Base-by-base conservation (phyloP, 805 yeast species). In the Candida sanyiensis region DNA sequence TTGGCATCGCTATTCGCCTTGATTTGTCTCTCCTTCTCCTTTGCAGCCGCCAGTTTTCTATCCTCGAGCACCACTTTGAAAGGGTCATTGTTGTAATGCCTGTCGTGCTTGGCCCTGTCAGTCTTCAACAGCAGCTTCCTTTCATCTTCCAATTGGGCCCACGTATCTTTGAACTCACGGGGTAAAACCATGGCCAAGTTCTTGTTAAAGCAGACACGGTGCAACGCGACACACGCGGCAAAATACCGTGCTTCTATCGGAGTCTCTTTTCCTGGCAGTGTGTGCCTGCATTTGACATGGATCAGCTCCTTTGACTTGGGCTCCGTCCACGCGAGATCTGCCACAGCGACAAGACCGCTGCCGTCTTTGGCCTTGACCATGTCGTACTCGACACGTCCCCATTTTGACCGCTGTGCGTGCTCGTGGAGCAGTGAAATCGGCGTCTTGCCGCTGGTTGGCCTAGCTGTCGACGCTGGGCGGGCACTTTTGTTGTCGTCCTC, bases 141-240 rank as follows among this genome's bases (percentile, higher is more conserved):
- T 42, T 70, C 74, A 6, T 64, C 68, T 39, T 85, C 95, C 42
- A 90, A 62, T 16, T 73, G 76, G 17, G 68, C 59, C 97, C 97
- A 90, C 20, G 85, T 66, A 35, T 74, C 74, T 46, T 86, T 77
- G 56, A 86, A 95, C 23, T 81, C 77, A 4, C 80, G 75, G 0
- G 97, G 97, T 11, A 90, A 67, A 52, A 87, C 81, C 89, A 89
- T 80, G 44, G 84, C 84, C 60, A 90, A 58, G 55, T 86, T 88
- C 50, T 88, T 88, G 49, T 80, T 80, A 44, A 78, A 84, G 26
- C 89, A 80, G 15, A 90, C 70, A 25, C 95, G 67, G 56, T 78
- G 89, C 45, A 90, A 59, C 0, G 90, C 93, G 48, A 82, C 85
- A 0, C 97, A 88, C 0, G 98, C 97, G 0, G 90, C 88, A 51